Conservation (phyloP, 2,329 filamentous ascomycete species). For the Penicillium sp. region DNA sequence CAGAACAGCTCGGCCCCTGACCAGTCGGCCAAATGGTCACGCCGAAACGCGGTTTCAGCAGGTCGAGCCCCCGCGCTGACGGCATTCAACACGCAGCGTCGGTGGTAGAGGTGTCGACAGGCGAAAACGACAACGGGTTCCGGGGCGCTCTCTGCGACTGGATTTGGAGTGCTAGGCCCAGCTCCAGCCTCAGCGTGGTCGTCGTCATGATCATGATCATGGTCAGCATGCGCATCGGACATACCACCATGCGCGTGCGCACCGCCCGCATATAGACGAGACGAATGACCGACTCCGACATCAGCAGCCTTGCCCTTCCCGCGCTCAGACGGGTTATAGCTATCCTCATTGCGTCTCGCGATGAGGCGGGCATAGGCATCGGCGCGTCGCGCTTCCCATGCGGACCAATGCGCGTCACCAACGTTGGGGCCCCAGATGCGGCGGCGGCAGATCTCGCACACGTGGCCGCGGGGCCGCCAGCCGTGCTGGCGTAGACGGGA, state of each 20-base stretch:
- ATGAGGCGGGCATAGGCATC: conserved; percentile 34
- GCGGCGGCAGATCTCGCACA: conserved; percentile 80
- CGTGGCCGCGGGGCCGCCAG: conserved; percentile 83
- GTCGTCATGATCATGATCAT: conserved; percentile 3
- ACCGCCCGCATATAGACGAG: conserved; percentile 13
- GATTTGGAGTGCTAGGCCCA: neutral
- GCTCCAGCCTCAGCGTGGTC: neutral
- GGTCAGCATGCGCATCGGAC: neutral
- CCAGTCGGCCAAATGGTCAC: conserved; percentile 27
- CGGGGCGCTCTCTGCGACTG: neutral
- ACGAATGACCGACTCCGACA: conserved; percentile 21
- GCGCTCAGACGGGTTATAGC: conserved; percentile 30
- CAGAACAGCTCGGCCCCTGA: conserved; percentile 34
- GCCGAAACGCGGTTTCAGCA: conserved; percentile 19
- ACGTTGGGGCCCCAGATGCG: conserved; percentile 88
- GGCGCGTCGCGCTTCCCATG: conserved; percentile 67
- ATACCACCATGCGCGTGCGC: conserved; percentile 10
- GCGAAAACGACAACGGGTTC: conserved; percentile 48
- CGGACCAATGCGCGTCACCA: conserved; percentile 72
- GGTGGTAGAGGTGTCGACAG: conserved; percentile 52
- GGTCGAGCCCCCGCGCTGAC: conserved; percentile 13
- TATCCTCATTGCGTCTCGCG: conserved; percentile 30
- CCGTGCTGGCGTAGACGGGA: conserved; percentile 75
- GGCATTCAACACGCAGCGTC: conserved; percentile 42
- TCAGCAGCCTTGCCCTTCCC: conserved; percentile 44